Conservation (phyloP, 208 protist species). For the Trypanosoma vivax region DNA sequence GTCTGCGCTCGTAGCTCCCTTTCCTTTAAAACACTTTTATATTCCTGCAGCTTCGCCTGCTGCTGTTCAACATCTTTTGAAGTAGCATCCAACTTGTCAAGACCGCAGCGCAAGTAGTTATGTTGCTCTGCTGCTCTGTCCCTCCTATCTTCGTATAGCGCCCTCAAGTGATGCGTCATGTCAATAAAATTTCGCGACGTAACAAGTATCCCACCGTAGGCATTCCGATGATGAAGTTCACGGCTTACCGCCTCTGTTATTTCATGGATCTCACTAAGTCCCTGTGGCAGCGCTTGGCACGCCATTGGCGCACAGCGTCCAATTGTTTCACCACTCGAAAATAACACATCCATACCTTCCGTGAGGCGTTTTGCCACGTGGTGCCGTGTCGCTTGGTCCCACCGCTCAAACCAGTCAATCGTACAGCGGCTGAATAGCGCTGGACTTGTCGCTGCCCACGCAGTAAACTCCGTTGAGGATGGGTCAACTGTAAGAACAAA, state of each 20-base stretch:
- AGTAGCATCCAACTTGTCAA: conserved; percentile 92
- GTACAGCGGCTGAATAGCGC: conserved; percentile 99
- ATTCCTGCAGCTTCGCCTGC: conserved; percentile 78
- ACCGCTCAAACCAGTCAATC: conserved; percentile 99
- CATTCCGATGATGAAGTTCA: conserved; percentile 52
- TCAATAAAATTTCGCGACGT: conserved; percentile 98
- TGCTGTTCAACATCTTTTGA: conserved; percentile 84
- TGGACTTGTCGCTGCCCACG: conserved; percentile 94
- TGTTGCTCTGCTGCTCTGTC: conserved; percentile 92
- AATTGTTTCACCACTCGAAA: conserved; percentile 37
- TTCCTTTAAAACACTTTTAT: conserved; percentile 68
- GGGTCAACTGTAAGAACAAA: conserved; percentile 99
- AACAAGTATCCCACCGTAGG: conserved; percentile 90
- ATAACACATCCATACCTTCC: conserved; percentile 79
- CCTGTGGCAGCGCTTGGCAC: conserved; percentile 71
- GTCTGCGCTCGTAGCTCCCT: conserved; percentile 62
- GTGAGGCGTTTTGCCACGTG: conserved; percentile 93
- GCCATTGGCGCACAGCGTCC: conserved; percentile 36
- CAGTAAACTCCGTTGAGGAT: conserved; percentile 92
- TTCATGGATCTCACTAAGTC: conserved; percentile 92
- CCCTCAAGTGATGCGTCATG: conserved; percentile 93
- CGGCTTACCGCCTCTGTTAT: conserved; percentile 82
- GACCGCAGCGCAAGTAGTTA: conserved; percentile 93
- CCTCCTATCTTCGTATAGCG: conserved; percentile 92
- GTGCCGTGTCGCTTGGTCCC: conserved; percentile 91